Conservation (phyloP, 2,329 filamentous ascomycete genomes). For the Sphaerulina musiva region DNA sequence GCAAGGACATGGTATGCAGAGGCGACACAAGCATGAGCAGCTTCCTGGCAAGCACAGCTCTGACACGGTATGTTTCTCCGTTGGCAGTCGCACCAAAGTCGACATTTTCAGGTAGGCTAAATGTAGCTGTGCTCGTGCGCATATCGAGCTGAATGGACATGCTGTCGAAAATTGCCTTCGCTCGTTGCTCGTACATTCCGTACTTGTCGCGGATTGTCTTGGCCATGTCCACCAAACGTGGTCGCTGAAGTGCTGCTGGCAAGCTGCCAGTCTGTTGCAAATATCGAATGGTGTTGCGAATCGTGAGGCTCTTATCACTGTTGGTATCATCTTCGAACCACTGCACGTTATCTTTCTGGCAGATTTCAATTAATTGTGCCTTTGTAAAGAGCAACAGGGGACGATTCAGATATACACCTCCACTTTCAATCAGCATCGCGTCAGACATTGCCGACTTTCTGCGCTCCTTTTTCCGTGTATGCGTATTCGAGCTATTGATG, state of each 20-base stretch:
- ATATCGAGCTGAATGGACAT: conserved; percentile 43
- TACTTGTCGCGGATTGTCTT: conserved; percentile 25
- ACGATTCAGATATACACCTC: conserved; percentile 61
- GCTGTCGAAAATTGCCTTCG: conserved; percentile 47
- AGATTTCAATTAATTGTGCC: conserved; percentile 66
- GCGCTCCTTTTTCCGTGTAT: neutral
- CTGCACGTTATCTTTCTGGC: conserved; percentile 56
- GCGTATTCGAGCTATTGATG: neutral
- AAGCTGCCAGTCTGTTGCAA: conserved; percentile 54
- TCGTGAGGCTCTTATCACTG: conserved; percentile 64
- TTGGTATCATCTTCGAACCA: conserved; percentile 91
- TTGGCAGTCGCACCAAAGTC: neutral
- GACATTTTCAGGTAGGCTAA: conserved; percentile 1
- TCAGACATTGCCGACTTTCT: neutral
- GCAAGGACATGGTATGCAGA: conserved; percentile 38
- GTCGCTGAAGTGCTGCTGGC: conserved; percentile 62
- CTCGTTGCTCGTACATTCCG: conserved; percentile 43
- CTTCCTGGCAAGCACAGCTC: conserved; percentile 43
- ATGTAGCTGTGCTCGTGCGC: conserved; percentile 28
- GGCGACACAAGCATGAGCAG: conserved; percentile 48
- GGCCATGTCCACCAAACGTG: conserved; percentile 57
- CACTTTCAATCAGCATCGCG: conserved; percentile 8
- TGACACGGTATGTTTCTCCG: conserved; percentile 19
- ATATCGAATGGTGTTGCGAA: conserved; percentile 72
- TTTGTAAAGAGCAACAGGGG: conserved; percentile 68